Percentiles rank a stretch among this genome's conserved stretches.
These are phyloP conservation scores for Maudiozyma turicensis DNA, from an alignment of 805 yeast genomes.

Conservation along the genomic window DNA sequence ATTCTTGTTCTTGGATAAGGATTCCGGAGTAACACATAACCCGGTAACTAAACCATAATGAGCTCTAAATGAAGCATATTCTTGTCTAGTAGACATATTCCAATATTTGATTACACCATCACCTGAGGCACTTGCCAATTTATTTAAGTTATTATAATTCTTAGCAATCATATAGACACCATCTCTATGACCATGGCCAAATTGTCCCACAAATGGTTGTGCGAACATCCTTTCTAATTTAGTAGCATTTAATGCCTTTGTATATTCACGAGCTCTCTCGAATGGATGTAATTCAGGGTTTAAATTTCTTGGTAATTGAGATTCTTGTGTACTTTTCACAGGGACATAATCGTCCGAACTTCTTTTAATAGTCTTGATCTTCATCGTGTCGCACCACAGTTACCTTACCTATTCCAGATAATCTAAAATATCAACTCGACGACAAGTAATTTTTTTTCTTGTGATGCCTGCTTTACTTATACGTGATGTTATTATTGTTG, in stretches of 20 bases:
- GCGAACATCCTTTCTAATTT: slow-evolving; percentile 96
- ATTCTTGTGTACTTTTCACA: slow-evolving; percentile 80
- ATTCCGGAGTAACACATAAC: slow-evolving; percentile 55
- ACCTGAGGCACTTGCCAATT: slow-evolving; percentile 85
- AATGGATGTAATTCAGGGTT: slow-evolving; percentile 95
- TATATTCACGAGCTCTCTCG: slow-evolving; percentile 93
- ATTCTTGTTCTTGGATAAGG: slow-evolving; percentile 19
- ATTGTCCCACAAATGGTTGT: slow-evolving; percentile 89
- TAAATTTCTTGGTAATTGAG: slow-evolving; percentile 77
- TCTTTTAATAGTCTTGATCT: slow-evolving; percentile 79
- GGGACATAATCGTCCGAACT: slow-evolving; percentile 91
- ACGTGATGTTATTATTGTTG: too few species aligned
- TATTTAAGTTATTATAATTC: slow-evolving; percentile 57
- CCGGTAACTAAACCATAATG: slow-evolving; percentile 90
- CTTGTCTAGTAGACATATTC: slow-evolving; percentile 76
- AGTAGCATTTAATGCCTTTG: slow-evolving; percentile 89
- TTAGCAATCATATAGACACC: slow-evolving; percentile 86
- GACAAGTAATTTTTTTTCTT: too few species aligned
- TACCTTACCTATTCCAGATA: too few species aligned
- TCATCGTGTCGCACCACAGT: slow-evolving; percentile 32
- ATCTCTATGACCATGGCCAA: slow-evolving; percentile 91
- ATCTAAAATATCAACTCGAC: too few species aligned
- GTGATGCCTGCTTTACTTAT: too few species aligned
- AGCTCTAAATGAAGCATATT: slow-evolving; percentile 68
- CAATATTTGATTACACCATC: slow-evolving; percentile 93